Evolutionary conservation across 2,329 filamentous ascomycete species (phyloP).

Genomic region (Rutstroemia sp.): DNA sequence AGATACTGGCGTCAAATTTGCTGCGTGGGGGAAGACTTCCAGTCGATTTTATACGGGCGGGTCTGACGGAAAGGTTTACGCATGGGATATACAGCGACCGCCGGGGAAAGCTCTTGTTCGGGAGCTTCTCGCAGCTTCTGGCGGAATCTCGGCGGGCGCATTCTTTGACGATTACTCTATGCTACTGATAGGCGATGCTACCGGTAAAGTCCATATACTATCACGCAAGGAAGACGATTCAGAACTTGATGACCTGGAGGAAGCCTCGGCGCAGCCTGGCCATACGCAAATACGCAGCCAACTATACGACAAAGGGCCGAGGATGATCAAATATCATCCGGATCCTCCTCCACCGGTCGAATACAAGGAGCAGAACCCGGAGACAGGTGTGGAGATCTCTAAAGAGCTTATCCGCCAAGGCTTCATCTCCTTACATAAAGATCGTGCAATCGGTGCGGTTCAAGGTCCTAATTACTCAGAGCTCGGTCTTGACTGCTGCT

Average conservation of each 20-base stretch:
- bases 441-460: constrained; percentile 45
- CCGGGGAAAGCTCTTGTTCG: constrained; percentile 39
- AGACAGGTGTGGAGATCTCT: constrained; percentile 21
- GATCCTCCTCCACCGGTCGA: neutral
- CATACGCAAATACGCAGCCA: neutral
- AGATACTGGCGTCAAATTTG: constrained; percentile 57
- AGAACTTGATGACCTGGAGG: constrained; percentile 18
- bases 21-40: constrained; percentile 49
- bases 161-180: constrained; percentile 51
- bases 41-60: constrained; percentile 57
- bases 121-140: constrained; percentile 46
- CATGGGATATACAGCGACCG: constrained; percentile 50
- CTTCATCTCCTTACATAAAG: constrained; percentile 36
- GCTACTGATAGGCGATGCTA: constrained; percentile 53
- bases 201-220: constrained; percentile 50
- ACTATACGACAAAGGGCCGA: neutral
- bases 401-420: constrained; percentile 33
- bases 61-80: constrained; percentile 55
- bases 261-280: constrained; percentile 21
- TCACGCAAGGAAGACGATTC: constrained; percentile 36
- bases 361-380: neutral
- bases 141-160: constrained; percentile 48
- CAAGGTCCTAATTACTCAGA: constrained; percentile 47
- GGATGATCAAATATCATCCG: neutral
- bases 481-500: constrained; percentile 36